phyloP scores from a whole-genome alignment of 306 rosid genomes.

The Quercus cerris region DNA sequence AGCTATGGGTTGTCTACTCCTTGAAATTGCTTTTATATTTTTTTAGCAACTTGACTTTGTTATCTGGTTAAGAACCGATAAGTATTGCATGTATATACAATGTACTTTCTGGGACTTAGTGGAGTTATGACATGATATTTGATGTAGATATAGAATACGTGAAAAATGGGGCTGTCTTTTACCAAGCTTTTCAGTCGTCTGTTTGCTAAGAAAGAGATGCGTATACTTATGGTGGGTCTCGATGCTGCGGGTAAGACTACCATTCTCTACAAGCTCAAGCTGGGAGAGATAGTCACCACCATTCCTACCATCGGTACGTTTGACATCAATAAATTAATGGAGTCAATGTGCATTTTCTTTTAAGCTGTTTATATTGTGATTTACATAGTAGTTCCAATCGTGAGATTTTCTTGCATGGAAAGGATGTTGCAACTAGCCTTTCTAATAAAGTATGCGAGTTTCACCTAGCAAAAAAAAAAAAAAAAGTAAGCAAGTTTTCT shows the following conservation, averaged over 20 bases:
- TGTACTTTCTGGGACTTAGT: neutral
- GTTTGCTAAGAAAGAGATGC: constrained; percentile 96
- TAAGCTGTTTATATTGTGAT: neutral
- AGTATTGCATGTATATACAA: neutral
- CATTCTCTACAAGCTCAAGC: constrained; percentile 87
- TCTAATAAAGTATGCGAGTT: too few species aligned
- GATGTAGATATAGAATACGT: constrained; percentile 34
- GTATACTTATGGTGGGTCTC: constrained; percentile 93
- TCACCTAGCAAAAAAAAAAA: neutral
- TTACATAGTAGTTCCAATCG: neutral
- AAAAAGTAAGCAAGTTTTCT: neutral
- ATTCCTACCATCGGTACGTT: constrained; percentile 86
- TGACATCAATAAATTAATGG: neutral
- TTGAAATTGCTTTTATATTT: too few species aligned
- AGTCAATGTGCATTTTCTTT: neutral
- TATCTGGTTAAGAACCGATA: neutral
- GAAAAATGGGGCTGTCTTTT: constrained; percentile 85
- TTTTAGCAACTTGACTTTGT: neutral
- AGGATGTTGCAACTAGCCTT: too few species aligned
- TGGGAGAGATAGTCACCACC: constrained; percentile 92
- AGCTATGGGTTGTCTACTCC: too few species aligned
- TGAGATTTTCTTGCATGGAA: neutral
- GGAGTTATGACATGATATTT: constrained; percentile 1
- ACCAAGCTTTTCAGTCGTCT: constrained; percentile 86
- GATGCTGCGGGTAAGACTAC: constrained; percentile 98